Conservation (phyloP, 495 filamentous ascomycete species). For the Trypethelium eluteriae region DNA sequence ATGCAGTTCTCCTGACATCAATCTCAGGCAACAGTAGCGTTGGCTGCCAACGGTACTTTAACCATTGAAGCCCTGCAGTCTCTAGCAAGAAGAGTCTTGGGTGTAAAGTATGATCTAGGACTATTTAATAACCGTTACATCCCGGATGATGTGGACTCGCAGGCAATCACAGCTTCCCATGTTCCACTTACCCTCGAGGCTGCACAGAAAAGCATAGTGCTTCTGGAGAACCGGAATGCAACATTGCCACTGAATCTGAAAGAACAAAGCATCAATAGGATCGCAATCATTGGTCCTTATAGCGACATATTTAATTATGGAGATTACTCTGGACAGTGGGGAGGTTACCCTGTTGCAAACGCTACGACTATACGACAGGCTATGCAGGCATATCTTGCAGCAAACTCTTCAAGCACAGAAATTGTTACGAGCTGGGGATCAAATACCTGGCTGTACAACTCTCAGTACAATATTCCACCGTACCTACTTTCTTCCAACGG, state of each 20-base stretch:
- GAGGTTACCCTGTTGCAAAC: conserved; percentile 35
- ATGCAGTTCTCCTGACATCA: not conserved
- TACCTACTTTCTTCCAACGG: conserved; percentile 37
- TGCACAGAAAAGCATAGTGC: conserved; percentile 35
- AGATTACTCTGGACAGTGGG: conserved; percentile 38
- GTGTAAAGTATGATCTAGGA: conserved; percentile 39
- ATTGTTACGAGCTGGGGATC: conserved; percentile 40
- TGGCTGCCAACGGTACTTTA: conserved; percentile 35
- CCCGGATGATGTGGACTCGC: conserved; percentile 29
- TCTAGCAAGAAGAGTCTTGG: conserved; percentile 34
- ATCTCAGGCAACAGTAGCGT: conserved; percentile 29
- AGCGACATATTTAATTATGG: conserved; percentile 40
- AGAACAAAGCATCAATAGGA: conserved; percentile 30
- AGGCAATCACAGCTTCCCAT: conserved; percentile 30
- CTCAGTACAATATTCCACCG: conserved; percentile 38
- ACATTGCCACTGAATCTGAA: conserved; percentile 33
- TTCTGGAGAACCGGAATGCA: conserved; percentile 37
- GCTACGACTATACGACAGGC: conserved; percentile 39
- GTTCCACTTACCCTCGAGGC: conserved; percentile 34
- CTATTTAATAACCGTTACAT: conserved; percentile 37
- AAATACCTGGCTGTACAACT: conserved; percentile 40
- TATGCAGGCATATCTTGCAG: conserved; percentile 31
- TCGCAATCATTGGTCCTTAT: conserved; percentile 40
- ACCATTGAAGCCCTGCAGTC: conserved; percentile 31
- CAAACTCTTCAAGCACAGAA: conserved; percentile 24